Base-by-base conservation (phyloP, 257 asterid genomes). In the Nicotiana paniculata region DNA sequence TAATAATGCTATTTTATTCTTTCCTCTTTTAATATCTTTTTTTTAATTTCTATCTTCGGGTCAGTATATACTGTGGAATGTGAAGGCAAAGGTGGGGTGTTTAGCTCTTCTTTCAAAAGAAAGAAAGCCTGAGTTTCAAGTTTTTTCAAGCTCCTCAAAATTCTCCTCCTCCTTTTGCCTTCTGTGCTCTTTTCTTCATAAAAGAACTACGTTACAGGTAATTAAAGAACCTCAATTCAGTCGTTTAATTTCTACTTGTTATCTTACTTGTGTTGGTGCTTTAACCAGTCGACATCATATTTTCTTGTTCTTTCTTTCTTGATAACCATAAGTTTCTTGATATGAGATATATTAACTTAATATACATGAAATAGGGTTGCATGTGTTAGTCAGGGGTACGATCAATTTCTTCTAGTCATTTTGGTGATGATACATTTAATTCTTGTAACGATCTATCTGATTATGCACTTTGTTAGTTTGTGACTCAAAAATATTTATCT, bases 1-100 rank as follows among this genome's bases (percentile, higher is more conserved):
- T 63, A 18, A 65, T 10, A 80, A 28, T 66, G 24, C 67, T 82
- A 33, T 72, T 83, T 83, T 83, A 83, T 83, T 81, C 48, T 59
- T 28, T 83, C 81, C 66, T 65, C 77, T 48, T 68, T 18, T 17
- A 21, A 30, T 53, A 51, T 79, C 0, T 21, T 21, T 21, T 28
- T 67, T 8, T 74, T 37, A 5, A 37, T 37, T 37, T 37, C 43
- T 37, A 37, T 74, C 80, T 54, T 48, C 9, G 15, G 64, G 80
- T 39, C 80, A 75, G 80, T 75, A 75, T 75, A 28, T 75, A 75
- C 80, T 7, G 33, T 4, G 51, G 74, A 64, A 64, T 64, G 21
- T 32, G 26, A 32, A 28, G 80, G 64, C 80, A 75, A 75, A 46
- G 18, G 58, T 53, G 58, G 58, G 58, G 12, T 53, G 58, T 72